Percentiles rank a stretch among this genome's conserved stretches.
Evolutionary conservation across 805 yeast genomes (phyloP).

Genomic region (Komagataella mondaviorum): DNA sequence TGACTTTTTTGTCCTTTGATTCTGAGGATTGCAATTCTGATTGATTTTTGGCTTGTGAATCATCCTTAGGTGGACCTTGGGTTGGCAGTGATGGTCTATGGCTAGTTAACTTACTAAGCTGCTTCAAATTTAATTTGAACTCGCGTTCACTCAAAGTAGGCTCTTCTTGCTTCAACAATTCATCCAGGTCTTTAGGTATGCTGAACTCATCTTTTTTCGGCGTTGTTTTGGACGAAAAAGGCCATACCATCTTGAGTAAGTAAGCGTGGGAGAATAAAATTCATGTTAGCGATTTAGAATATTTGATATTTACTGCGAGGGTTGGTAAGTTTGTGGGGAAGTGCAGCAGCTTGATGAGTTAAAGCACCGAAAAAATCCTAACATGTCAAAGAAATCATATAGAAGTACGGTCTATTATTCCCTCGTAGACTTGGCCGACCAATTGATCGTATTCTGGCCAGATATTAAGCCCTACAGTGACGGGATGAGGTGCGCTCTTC

Average conservation of each 20-base stretch:
- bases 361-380: not conserved
- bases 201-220: constrained; percentile 3
- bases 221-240: not conserved
- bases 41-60: not conserved
- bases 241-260: constrained; percentile 8
- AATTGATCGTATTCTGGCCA: constrained; percentile 10
- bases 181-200: constrained; percentile 12
- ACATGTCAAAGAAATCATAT: not conserved
- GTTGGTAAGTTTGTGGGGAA: not conserved
- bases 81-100: constrained; percentile 2
- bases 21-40: not conserved
- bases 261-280: not conserved
- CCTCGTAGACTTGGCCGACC: constrained; percentile 22
- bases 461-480: not conserved
- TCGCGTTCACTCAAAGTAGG: constrained; percentile 17
- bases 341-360: not conserved
- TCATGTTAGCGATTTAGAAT: not conserved
- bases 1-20: not conserved
- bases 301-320: not conserved
- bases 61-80: constrained; percentile 3
- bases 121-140: constrained; percentile 10
- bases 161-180: constrained; percentile 13
- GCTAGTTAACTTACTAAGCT: not conserved
- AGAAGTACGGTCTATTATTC: constrained; percentile 8
- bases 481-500: constrained; percentile 2